Evolutionary conservation across 2,329 filamentous ascomycete genomes (phyloP), one percentile per base, ranked within the genome.

Genomic region (Dothidotthia symphoricarpi): DNA sequence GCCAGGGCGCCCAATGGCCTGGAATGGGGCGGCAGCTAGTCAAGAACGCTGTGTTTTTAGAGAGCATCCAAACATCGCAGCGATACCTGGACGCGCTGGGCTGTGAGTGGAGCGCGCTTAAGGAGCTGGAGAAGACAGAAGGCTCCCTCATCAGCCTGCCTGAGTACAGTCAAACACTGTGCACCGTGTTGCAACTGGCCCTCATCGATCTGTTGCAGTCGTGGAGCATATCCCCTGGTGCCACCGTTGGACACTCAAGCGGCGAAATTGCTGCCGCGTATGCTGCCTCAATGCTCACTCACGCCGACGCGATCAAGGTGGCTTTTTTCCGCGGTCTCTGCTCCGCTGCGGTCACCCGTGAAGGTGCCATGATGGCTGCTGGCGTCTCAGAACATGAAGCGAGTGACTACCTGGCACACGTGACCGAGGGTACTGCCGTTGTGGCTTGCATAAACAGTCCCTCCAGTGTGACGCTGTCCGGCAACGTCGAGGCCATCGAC

Each of bases 391-490:
- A 19, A 1, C 34, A 44, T 10, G 24, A 33, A 3, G n/a, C 24
- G 25, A 28, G 19, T 11, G 4, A 28, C 12, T 28, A 36, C 25
- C 17, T 36, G 10, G 2, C 8, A 10, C 26, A 26, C 12, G 16
- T 37, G 2, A 17, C 16, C 9, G 16, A 11, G 1, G 36, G 33
- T 16, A 33, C 24, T 16, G n/a, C 32, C 11, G 16, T 38, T 1
- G 31, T 47, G 15, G 56, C 56, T 8, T 56, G 51, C 25, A 42
- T 48, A 19, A 75, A 75, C 48, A 63, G 61, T n/a, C 61, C 68
- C 0, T 36, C 44, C 1, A 70, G 63, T 31, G 49, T 71, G 2
- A 75, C 72, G 0, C 33, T 74, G 1, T 72, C 70, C 9, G 72
- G 73, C 1, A 66, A 73, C 38, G 28, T 32, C 0, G 53, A 61